phyloP scores from a whole-genome alignment of 2,329 filamentous ascomycete species.

The Xylaria sp. region DNA sequence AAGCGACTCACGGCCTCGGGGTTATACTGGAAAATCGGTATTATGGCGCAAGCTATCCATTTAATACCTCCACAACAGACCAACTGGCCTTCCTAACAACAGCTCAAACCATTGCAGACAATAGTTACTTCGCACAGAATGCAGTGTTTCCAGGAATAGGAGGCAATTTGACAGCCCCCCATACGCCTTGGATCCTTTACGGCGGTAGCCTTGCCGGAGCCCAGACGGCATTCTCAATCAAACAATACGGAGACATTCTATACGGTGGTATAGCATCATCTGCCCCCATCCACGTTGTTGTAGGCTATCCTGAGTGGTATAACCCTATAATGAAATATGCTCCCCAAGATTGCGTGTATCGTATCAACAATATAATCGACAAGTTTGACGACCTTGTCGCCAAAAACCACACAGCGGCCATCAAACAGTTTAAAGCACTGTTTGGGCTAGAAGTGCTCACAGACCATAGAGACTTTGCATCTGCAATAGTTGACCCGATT shows the following conservation, averaged over 20 bases:
- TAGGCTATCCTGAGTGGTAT: slow-evolving; percentile 62
- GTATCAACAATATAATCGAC: slow-evolving; percentile 60
- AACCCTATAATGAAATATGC: slow-evolving; percentile 59
- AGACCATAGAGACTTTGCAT: slow-evolving; percentile 58
- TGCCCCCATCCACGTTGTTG: slow-evolving; percentile 53
- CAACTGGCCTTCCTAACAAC: slow-evolving; percentile 60
- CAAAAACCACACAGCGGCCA: slow-evolving; percentile 53
- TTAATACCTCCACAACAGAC: slow-evolving; percentile 59
- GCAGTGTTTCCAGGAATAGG: slow-evolving; percentile 56
- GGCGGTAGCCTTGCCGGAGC: slow-evolving; percentile 47
- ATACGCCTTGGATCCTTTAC: slow-evolving; percentile 52
- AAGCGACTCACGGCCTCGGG: slow-evolving; percentile 61
- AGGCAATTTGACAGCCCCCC: slow-evolving; percentile 53
- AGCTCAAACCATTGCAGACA: slow-evolving; percentile 63
- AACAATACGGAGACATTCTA: slow-evolving; percentile 56
- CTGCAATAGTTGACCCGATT: slow-evolving; percentile 54
- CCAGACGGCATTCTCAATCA: slow-evolving; percentile 54
- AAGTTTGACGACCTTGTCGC: slow-evolving; percentile 60
- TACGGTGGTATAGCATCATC: slow-evolving; percentile 61
- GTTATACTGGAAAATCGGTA: slow-evolving; percentile 64
- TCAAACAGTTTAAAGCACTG: slow-evolving; percentile 57
- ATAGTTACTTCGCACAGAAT: slow-evolving; percentile 61
- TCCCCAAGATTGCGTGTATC: slow-evolving; percentile 59
- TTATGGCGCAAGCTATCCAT: slow-evolving; percentile 61
- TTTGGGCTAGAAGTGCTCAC: slow-evolving; percentile 58